A percentile compares a stretch with the other conserved stretches of the same genome.
Evolutionary conservation across 2,329 filamentous ascomycete species (phyloP).

Genomic region (Calonectria crousiana): DNA sequence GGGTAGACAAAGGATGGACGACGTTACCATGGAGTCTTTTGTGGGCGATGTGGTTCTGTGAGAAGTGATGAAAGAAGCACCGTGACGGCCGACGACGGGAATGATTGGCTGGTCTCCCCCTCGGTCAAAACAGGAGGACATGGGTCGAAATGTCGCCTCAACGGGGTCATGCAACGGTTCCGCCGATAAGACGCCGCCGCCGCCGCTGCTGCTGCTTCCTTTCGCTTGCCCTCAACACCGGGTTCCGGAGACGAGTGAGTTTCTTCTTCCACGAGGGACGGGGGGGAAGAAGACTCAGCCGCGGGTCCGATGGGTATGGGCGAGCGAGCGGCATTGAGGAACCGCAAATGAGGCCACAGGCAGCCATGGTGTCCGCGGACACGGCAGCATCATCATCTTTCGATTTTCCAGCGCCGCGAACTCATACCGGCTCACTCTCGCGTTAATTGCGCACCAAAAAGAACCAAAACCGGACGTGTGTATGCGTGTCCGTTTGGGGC

Average conservation of each 20-base stretch:
- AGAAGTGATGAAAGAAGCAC: background rate
- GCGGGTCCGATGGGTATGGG: background rate
- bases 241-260: background rate
- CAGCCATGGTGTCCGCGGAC: too few relatives aligned
- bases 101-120: background rate
- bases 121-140: slow-evolving; percentile 1
- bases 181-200: background rate
- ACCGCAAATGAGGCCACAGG: background rate
- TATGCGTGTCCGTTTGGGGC: background rate
- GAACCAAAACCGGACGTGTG: background rate
- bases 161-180: background rate
- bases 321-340: background rate
- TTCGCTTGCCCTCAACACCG: background rate
- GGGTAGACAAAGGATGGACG: background rate
- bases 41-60: slow-evolving; percentile 2
- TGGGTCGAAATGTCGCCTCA: slow-evolving; percentile 2
- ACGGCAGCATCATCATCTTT: background rate
- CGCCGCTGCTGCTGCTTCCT: too few relatives aligned
- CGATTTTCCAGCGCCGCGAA: background rate
- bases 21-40: background rate
- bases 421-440: background rate
- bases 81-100: background rate
- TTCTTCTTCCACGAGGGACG: background rate
- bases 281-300: background rate
- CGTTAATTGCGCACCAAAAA: background rate